Evolutionary conservation across 2,329 filamentous ascomycete genomes (phyloP), one percentile per base, ranked within the genome.

Genomic region (Stenocarpella maydis): DNA sequence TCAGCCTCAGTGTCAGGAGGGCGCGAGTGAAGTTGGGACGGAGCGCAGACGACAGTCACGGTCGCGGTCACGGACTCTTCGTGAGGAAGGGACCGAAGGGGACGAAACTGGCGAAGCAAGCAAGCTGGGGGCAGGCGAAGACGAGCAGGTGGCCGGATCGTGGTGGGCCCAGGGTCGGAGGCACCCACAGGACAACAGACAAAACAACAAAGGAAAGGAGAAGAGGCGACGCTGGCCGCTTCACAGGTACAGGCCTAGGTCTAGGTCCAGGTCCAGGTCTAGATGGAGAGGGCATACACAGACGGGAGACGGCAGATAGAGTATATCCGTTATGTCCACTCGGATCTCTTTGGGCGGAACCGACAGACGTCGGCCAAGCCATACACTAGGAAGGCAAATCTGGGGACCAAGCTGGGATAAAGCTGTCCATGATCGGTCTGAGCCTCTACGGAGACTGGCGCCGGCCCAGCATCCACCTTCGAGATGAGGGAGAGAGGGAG

Each of bases 331-430:
- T 43, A 49, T 49, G 49, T 63, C 58, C 58, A 63, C 58, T 63
- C 58, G 58, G 58, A 63, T 37, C 28, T 63, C 43, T 24, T n/a
- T 49, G 41, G 58, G 43, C 58, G 17, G 28, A 26, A 49, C 26
- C 37, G 58, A 63, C 26, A 49, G 58, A 63, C 58, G 58, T 49
- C 58, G 58, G 58, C 58, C 58, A 63, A 63, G 58, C 58, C 58
- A 34, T 1, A 24, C 15, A n/a, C n/a, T n/a, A n/a, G n/a, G 58
- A 49, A 34, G 58, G 58, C 49, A 49, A 63, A 19, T 49, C 58
- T 63, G 58, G 58, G 58, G 58, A 61, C 58, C 19, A 37, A 19
- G 41, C 58, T 63, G 43, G 58, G 58, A 63, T 49, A 24, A 63
- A 63, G 58, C 58, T 63, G 43, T 63, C 43, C 58, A 63, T 19